A percentile compares a stretch with the other conserved stretches of the same genome.
Conservation (phyloP, 129 eudicot species). For the Helianthus tuberosus region DNA sequence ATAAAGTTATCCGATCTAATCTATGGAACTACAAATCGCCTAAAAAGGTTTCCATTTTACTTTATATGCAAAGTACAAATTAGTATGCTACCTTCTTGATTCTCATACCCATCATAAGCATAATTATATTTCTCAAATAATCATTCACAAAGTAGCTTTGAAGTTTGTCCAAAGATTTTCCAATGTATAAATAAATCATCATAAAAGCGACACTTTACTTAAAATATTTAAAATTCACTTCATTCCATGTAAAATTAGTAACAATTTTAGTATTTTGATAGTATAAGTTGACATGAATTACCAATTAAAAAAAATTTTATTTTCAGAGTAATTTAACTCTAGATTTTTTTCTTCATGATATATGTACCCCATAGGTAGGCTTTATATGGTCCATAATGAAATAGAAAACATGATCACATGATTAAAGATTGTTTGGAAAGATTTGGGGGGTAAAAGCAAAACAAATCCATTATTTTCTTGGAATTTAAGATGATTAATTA, state of each 20-base stretch:
- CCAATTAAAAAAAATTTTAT: background rate
- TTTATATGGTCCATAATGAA: background rate
- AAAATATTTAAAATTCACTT: background rate
- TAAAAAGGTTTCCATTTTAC: constrained; percentile 38
- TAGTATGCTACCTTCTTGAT: constrained; percentile 36
- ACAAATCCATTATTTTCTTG: constrained; percentile 20
- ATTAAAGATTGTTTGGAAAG: constrained; percentile 29
- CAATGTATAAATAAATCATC: background rate
- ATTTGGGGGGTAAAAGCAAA: constrained; percentile 23
- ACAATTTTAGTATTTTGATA: background rate
- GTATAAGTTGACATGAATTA: background rate
- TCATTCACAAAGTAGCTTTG: constrained; percentile 35
- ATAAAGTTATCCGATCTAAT: constrained; percentile 17
- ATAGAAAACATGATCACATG: constrained; percentile 21
- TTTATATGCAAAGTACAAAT: constrained; percentile 38
- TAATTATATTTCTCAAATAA: constrained; percentile 20
- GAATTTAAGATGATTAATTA: constrained; percentile 26
- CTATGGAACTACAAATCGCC: constrained; percentile 37
- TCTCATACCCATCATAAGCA: constrained; percentile 41
- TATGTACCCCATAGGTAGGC: too few relatives aligned
- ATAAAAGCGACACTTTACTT: background rate
- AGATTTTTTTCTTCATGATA: background rate
- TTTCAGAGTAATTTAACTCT: background rate
- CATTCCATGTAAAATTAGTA: background rate
- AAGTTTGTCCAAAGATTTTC: constrained; percentile 19